phyloP scores from a whole-genome alignment of 345 rosid genomes.

The Lagerstroemia speciosa region DNA sequence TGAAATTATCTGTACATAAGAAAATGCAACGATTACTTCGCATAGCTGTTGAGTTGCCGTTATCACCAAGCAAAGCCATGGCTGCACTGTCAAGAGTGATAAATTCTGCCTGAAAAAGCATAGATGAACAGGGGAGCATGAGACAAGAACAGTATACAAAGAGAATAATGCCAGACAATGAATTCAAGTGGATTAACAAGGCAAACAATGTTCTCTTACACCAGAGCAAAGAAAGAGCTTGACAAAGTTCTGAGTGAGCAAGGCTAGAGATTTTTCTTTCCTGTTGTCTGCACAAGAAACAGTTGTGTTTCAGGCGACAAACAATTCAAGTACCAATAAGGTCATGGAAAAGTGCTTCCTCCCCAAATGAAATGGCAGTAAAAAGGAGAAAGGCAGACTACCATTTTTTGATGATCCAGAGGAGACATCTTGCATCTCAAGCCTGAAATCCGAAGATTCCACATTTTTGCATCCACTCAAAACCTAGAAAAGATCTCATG shows the following conservation, averaged over 20 bases:
- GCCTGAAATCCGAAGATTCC: conserved; percentile 23
- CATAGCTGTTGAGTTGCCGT: conserved; percentile 43
- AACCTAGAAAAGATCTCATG: conserved; percentile 23
- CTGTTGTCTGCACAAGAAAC: conserved; percentile 30
- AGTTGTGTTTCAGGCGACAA: not conserved
- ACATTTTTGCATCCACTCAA: conserved; percentile 27
- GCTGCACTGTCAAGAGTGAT: conserved; percentile 70
- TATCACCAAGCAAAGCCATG: conserved; percentile 45
- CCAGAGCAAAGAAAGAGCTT: conserved; percentile 77
- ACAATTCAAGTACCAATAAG: not conserved
- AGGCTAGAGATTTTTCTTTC: conserved; percentile 62
- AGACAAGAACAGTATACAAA: not conserved
- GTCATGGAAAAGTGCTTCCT: not conserved
- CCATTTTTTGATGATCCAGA: conserved; percentile 42
- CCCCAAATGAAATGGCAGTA: not conserved
- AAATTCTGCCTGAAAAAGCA: conserved; percentile 34
- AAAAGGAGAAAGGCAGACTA: conserved; percentile 15
- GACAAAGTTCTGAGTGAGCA: conserved; percentile 63
- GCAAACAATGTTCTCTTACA: conserved; percentile 33
- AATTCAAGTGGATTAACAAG: not conserved
- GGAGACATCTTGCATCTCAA: conserved; percentile 42
- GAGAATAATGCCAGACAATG: not conserved
- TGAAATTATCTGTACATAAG: not conserved
- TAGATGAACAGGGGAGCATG: not conserved
- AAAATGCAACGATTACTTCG: conserved; percentile 38